These are phyloP conservation scores for Cynara cardunculus DNA, from an alignment of 129 eudicot genomes.

Conservation along the genomic window DNA sequence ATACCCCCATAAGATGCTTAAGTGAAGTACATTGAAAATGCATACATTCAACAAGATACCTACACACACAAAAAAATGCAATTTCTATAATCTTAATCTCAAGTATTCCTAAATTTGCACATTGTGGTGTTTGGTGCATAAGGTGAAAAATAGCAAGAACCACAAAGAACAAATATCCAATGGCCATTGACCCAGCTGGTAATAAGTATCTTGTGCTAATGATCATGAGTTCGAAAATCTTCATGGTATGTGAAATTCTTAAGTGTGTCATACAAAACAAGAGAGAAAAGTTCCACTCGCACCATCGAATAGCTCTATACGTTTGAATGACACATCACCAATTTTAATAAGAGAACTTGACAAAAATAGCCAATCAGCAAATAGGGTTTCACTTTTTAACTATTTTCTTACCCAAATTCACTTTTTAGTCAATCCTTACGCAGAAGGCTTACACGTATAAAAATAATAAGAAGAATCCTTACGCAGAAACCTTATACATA, in stretches of 20 bases:
- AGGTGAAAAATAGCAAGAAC: not conserved
- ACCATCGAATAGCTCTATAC: not conserved
- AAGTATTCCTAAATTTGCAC: constrained; percentile 2
- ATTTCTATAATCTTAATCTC: not conserved
- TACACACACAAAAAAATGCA: not conserved
- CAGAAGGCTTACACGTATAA: too few species aligned
- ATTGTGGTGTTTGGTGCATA: not conserved
- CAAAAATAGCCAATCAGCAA: too few species aligned
- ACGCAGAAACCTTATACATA: too few species aligned
- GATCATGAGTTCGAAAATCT: not conserved
- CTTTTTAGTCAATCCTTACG: too few species aligned
- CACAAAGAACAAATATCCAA: not conserved
- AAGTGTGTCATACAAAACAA: not conserved
- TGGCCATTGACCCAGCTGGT: not conserved
- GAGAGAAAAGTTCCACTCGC: not conserved
- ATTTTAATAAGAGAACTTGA: not conserved
- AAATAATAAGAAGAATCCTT: too few species aligned
- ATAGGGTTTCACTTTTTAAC: too few species aligned
- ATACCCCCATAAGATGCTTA: not conserved
- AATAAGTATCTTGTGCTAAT: not conserved
- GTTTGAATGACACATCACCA: not conserved
- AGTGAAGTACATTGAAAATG: not conserved
- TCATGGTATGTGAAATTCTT: not conserved
- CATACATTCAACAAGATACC: not conserved
- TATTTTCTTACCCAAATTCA: too few species aligned